Percentiles rank a stretch among this genome's conserved stretches.
Conservation (phyloP, 345 rosid species). For the Nasturtium officinale region DNA sequence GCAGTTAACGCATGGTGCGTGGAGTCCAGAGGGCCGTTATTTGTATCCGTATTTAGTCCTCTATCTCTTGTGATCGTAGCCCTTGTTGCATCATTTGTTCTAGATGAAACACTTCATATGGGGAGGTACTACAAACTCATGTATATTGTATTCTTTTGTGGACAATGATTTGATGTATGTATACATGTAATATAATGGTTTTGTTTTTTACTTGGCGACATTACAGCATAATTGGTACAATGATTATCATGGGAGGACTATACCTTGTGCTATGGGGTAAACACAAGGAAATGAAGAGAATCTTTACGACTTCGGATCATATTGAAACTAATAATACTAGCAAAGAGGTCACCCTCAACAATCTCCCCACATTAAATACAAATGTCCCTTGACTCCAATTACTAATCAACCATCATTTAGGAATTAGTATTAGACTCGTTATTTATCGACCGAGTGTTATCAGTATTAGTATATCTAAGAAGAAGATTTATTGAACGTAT, state of each 20-base stretch:
- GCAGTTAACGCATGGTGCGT: constrained; percentile 50
- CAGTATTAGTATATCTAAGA: neutral
- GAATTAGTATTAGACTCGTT: neutral
- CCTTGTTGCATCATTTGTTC: constrained; percentile 46
- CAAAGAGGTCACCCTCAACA: constrained; percentile 28
- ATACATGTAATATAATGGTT: constrained; percentile 5
- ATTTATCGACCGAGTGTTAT: neutral
- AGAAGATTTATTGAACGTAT: constrained; percentile 8
- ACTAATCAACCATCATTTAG: neutral
- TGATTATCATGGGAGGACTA: constrained; percentile 48
- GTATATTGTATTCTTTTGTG: constrained; percentile 17
- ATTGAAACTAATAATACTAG: constrained; percentile 36
- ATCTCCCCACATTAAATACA: constrained; percentile 25
- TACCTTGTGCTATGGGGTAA: constrained; percentile 59
- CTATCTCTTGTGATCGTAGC: constrained; percentile 51
- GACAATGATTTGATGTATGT: constrained; percentile 8
- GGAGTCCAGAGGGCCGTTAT: constrained; percentile 51
- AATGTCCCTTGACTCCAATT: constrained; percentile 26
- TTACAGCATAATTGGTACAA: constrained; percentile 49
- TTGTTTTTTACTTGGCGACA: constrained; percentile 13
- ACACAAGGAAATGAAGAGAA: constrained; percentile 47
- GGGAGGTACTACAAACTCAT: constrained; percentile 52
- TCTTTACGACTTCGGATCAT: constrained; percentile 5
- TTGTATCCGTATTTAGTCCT: constrained; percentile 52
- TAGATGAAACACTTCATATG: constrained; percentile 48